Conservation (phyloP, 192 early-diverging fungal genomes). For the Allomyces arbusculus region DNA sequence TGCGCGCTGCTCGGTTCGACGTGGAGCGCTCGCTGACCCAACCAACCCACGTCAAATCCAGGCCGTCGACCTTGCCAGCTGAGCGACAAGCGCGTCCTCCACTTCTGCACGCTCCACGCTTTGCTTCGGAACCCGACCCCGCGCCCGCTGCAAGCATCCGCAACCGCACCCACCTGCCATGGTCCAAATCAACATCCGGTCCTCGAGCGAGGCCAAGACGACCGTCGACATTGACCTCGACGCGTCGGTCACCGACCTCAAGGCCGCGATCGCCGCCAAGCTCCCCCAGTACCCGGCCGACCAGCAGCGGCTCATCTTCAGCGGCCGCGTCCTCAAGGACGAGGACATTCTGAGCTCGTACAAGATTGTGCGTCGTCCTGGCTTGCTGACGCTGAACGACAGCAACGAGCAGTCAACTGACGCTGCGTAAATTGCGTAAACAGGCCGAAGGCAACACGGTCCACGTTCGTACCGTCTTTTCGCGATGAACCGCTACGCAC, state of each 20-base stretch:
- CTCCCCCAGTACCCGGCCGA: slow-evolving; percentile 38
- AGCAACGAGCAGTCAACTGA: slow-evolving; percentile 1
- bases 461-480: not conserved
- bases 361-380: slow-evolving; percentile 32
- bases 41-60: no score
- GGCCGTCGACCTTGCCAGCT: no score
- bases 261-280: slow-evolving; percentile 45
- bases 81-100: no score
- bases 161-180: not conserved
- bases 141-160: no score
- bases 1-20: no score
- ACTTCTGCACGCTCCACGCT: no score
- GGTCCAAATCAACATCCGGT: slow-evolving; percentile 42
- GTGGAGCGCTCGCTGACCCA: no score
- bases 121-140: no score
- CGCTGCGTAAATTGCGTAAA: slow-evolving; percentile 1
- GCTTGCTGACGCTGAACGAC: slow-evolving; percentile 2
- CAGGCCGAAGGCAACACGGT: not conserved
- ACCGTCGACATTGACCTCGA: slow-evolving; percentile 32
- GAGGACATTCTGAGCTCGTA: slow-evolving; percentile 49
- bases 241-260: slow-evolving; percentile 50
- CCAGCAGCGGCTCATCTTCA: slow-evolving; percentile 73
- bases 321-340: slow-evolving; percentile 88
- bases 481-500: no score
- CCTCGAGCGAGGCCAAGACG: slow-evolving; percentile 50